phyloP scores from a whole-genome alignment of 2,329 filamentous ascomycete genomes.

The Pseudophaeomoniella oleicola region DNA sequence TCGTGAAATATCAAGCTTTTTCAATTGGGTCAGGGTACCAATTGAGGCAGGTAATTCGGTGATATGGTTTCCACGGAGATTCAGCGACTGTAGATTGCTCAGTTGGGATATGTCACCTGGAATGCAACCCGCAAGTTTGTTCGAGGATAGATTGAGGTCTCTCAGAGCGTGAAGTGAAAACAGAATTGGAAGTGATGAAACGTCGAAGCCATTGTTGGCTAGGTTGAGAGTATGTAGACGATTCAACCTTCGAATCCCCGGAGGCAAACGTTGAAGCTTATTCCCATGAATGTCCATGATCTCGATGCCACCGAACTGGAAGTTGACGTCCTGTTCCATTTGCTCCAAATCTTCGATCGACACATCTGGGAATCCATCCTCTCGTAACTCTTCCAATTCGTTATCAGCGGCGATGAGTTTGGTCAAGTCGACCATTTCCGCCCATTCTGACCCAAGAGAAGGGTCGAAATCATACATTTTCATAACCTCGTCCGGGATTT shows the following conservation, averaged over 20 bases:
- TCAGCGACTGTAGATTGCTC: constrained; percentile 59
- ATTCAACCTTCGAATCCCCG: constrained; percentile 59
- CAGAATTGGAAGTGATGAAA: constrained; percentile 57
- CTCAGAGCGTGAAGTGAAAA: constrained; percentile 57
- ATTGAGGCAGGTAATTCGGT: constrained; percentile 54
- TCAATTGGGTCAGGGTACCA: constrained; percentile 52
- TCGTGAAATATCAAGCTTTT: constrained; percentile 63
- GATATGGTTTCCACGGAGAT: constrained; percentile 69
- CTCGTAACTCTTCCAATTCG: constrained; percentile 60
- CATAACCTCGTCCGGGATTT: constrained; percentile 69
- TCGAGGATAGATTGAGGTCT: constrained; percentile 71
- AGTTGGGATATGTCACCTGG: constrained; percentile 50
- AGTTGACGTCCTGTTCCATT: constrained; percentile 54
- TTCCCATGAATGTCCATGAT: constrained; percentile 80
- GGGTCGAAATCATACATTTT: constrained; percentile 78
- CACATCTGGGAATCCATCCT: constrained; percentile 64
- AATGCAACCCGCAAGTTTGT: constrained; percentile 55
- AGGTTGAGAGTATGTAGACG: constrained; percentile 71
- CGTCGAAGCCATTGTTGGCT: constrained; percentile 66
- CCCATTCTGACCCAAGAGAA: constrained; percentile 58
- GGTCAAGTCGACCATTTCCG: constrained; percentile 76
- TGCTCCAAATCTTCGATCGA: constrained; percentile 37
- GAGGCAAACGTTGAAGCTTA: constrained; percentile 53
- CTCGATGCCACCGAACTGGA: constrained; percentile 71
- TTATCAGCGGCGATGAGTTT: constrained; percentile 82